Evolutionary conservation across 2,329 filamentous ascomycete species (phyloP).

Genomic region (Xylariaceae sp.): DNA sequence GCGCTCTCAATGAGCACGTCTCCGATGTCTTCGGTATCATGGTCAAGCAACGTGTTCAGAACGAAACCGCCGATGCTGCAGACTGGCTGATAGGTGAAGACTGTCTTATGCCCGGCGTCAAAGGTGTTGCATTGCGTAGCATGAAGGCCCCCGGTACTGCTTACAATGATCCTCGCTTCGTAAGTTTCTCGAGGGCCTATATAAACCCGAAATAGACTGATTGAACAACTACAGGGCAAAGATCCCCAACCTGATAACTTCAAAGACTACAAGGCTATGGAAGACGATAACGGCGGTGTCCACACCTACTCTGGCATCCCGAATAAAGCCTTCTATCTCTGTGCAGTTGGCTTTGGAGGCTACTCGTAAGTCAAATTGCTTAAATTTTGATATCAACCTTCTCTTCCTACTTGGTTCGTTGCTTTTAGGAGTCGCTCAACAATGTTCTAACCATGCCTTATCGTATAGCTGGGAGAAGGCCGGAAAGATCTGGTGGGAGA

Average conservation of each 20-base stretch:
- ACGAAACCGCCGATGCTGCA: slow-evolving; percentile 43
- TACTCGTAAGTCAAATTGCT: slow-evolving; percentile 28
- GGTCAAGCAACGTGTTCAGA: slow-evolving; percentile 51
- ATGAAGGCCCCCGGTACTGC: slow-evolving; percentile 55
- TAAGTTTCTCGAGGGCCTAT: slow-evolving; percentile 26
- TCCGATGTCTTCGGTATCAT: slow-evolving; percentile 58
- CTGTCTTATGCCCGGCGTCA: slow-evolving; percentile 49
- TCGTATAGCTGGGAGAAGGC: slow-evolving; percentile 50
- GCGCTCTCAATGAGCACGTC: slow-evolving; percentile 56
- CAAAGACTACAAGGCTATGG: slow-evolving; percentile 38
- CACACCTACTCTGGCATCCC: slow-evolving; percentile 57
- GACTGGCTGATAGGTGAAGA: slow-evolving; percentile 57
- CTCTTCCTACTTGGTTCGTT: neutral
- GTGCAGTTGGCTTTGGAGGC: slow-evolving; percentile 46
- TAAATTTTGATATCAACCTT: neutral
- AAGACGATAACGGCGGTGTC: slow-evolving; percentile 51
- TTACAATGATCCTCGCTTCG: slow-evolving; percentile 50
- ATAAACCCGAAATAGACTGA: slow-evolving; percentile 10
- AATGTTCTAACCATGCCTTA: neutral
- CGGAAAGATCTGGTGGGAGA: slow-evolving; percentile 52
- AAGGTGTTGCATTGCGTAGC: slow-evolving; percentile 50
- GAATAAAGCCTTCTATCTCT: slow-evolving; percentile 55
- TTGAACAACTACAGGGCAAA: slow-evolving; percentile 38
- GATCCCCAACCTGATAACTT: slow-evolving; percentile 53
- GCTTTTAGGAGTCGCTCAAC: neutral